Base-by-base conservation (phyloP, 257 asterid genomes). In the Rehmannia glutinosa region DNA sequence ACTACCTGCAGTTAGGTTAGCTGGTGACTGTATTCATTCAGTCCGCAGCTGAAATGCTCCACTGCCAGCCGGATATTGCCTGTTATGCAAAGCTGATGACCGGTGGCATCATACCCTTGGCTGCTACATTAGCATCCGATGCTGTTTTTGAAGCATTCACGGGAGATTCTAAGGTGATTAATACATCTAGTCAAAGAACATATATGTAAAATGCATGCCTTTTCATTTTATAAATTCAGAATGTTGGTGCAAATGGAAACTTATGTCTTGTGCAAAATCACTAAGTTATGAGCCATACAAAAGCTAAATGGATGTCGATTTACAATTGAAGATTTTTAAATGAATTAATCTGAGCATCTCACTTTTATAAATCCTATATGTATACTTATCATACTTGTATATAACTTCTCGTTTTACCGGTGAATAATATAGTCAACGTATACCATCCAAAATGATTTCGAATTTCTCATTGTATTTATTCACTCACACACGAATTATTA, bases 61-160 rank as follows among this genome's bases (percentile, higher is more conserved):
- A 56, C 66, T 90, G 96, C 72, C 78, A 85, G 80, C 97, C 99
- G 61, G 99, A 94, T 76, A 88, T 94, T 78, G 81, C 96, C 77
- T 94, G 99, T 72, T 94, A 62, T 70, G 96, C 97, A 7, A 94
- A 94, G 81, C 92, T 94, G 71, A 85, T 94, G 97, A 94, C 97
- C 7, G 97, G 99, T 81, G 99, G 99, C 65, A 74, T 89, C 72
- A 78, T 94, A 68, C 99, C 99, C 24, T 80, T 94, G 89, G 90
- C 99, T 68, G 91, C 71, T 75, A 94, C 99, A 21, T 81, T 94
- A 73, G 97, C 97, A 54, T 77, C 97, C 38, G 85, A 82, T 67
- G 84, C 85, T 55, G 85, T 87, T 57, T 94, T 94, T 66, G 76
- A 85, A 76, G 91, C 96, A 72, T 91, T 94, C 82, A 52, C 76